These are phyloP conservation scores for Ogataea parapolymorpha DNA, from an alignment of 805 yeast genomes.

Conservation along the genomic window DNA sequence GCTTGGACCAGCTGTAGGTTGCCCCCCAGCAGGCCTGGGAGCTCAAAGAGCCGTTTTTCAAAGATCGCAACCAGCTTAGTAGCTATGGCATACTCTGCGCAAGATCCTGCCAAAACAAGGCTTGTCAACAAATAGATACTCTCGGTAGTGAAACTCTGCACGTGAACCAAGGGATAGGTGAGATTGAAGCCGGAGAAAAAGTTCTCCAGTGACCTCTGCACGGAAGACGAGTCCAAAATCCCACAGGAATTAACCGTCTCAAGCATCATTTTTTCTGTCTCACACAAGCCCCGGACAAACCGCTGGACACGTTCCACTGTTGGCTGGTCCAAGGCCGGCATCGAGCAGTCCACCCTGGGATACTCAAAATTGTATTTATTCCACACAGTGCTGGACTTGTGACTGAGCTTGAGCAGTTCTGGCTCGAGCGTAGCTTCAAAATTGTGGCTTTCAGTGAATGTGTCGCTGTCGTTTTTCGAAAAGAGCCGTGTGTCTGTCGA, in stretches of 20 bases:
- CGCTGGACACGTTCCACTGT: neutral
- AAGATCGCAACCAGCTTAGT: neutral
- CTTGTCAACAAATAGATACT: constrained; percentile 5
- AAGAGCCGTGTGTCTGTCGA: constrained; percentile 6
- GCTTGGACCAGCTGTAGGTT: constrained; percentile 13
- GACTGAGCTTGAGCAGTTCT: neutral
- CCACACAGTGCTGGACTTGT: neutral
- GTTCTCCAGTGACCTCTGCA: constrained; percentile 1
- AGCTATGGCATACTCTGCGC: neutral
- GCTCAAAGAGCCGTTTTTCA: constrained; percentile 5
- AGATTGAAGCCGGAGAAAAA: constrained; percentile 13
- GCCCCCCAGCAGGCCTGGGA: constrained; percentile 3
- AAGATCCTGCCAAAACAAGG: constrained; percentile 13
- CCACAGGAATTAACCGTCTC: too few relatives aligned
- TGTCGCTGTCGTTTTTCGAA: constrained; percentile 6
- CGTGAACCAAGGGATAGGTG: constrained; percentile 16
- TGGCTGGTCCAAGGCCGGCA: neutral
- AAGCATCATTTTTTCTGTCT: too few relatives aligned
- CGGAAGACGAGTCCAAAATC: too few relatives aligned
- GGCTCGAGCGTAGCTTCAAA: constrained; percentile 4
- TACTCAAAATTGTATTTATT: constrained; percentile 1
- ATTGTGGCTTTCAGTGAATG: neutral
- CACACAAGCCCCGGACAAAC: neutral
- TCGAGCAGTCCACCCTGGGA: neutral
- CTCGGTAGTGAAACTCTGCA: constrained; percentile 10